phyloP scores from a whole-genome alignment of 768 basidiomycete species.

The Tulasnella calospora region DNA sequence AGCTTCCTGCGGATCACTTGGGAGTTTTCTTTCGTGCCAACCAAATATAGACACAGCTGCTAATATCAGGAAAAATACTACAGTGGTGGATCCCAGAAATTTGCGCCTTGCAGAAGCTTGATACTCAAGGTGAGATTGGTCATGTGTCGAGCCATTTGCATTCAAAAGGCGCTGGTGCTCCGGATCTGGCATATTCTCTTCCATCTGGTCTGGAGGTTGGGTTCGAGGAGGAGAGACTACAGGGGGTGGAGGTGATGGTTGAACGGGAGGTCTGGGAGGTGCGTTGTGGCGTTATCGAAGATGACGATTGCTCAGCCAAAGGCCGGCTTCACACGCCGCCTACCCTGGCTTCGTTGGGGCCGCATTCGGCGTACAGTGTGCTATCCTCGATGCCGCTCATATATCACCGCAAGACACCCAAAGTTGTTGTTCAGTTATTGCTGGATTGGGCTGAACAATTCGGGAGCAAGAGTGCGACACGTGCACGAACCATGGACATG shows the following conservation, averaged over 20 bases:
- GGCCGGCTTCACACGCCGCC: not conserved
- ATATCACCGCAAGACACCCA: too few relatives aligned
- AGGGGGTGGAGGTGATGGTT: not conserved
- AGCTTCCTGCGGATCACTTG: not conserved
- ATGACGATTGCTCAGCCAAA: not conserved
- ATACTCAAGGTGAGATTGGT: not conserved
- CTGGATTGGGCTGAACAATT: too few relatives aligned
- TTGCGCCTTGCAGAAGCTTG: not conserved
- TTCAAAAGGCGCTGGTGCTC: not conserved
- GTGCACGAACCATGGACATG: too few relatives aligned
- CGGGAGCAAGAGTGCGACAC: too few relatives aligned
- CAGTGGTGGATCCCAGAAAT: not conserved
- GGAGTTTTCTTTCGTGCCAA: not conserved
- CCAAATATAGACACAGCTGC: not conserved
- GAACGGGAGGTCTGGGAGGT: not conserved
- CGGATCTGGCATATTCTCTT: not conserved
- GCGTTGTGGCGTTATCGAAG: not conserved
- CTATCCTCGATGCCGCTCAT: not conserved
- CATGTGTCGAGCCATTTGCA: not conserved
- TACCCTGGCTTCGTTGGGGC: not conserved
- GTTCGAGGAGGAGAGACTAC: not conserved
- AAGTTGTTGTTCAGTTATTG: too few relatives aligned
- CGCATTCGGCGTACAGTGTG: not conserved
- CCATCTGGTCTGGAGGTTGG: not conserved
- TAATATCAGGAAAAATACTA: not conserved